Evolutionary conservation across 176 grass and related monocot genomes (phyloP).

Genomic region (Carex scoparia): DNA sequence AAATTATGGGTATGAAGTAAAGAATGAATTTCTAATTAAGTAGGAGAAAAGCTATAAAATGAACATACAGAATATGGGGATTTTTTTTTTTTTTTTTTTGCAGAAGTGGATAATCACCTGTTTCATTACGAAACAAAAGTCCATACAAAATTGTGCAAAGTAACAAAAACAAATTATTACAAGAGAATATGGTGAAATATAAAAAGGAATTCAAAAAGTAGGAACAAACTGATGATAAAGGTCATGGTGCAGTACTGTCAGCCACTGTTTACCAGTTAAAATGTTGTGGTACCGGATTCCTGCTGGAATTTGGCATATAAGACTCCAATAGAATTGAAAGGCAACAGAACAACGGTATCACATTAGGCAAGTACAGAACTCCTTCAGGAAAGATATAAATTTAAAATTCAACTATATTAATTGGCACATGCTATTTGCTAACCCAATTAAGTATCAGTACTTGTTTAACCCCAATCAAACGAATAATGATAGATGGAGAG

Average conservation of each 20-base stretch:
- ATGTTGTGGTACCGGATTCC: neutral
- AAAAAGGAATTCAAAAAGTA: neutral
- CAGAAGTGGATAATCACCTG: too few relatives aligned
- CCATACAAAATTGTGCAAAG: too few relatives aligned
- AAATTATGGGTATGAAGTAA: too few relatives aligned
- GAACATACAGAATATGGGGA: neutral
- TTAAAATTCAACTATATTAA: neutral
- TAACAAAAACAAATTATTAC: too few relatives aligned
- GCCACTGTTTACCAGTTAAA: neutral
- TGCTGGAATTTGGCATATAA: neutral
- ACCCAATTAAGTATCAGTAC: neutral
- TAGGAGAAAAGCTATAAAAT: neutral
- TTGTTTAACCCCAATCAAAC: neutral
- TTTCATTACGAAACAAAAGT: too few relatives aligned
- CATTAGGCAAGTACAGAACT: neutral
- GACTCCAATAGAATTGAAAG: neutral
- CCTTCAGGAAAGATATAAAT: neutral
- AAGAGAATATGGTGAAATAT: neutral
- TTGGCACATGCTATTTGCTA: neutral
- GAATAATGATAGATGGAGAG: neutral
- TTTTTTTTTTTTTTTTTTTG: too few relatives aligned
- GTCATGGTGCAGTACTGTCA: neutral
- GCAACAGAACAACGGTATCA: neutral
- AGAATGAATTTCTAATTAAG: neutral
- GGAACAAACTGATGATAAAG: neutral